Evolutionary conservation across 768 basidiomycete genomes (phyloP).

Genomic region (Suillus americanus): DNA sequence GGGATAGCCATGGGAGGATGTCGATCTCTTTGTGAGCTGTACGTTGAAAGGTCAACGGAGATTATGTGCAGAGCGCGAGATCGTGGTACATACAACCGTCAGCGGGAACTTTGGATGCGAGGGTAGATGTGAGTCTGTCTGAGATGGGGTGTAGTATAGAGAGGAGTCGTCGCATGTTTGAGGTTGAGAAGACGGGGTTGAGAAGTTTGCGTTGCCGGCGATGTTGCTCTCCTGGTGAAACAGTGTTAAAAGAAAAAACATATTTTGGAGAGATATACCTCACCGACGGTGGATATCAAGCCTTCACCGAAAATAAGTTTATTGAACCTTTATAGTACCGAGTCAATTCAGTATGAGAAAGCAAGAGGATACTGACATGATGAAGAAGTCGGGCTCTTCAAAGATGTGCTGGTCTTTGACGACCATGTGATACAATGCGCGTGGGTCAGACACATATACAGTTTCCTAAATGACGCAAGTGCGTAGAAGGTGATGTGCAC

Average conservation of each 20-base stretch:
- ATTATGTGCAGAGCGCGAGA: background rate
- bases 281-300: background rate
- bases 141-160: slow-evolving; percentile 34
- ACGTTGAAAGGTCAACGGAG: background rate
- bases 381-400: slow-evolving; percentile 45
- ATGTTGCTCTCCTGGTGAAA: slow-evolving; percentile 38
- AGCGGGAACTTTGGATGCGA: slow-evolving; percentile 19
- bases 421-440: slow-evolving; percentile 48
- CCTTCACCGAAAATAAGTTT: slow-evolving; percentile 6
- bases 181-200: slow-evolving; percentile 43
- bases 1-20: slow-evolving; percentile 35
- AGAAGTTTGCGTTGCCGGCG: slow-evolving; percentile 43
- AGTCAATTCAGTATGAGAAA: background rate
- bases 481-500: background rate
- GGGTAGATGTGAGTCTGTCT: slow-evolving; percentile 19
- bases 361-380: slow-evolving; percentile 35
- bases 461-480: slow-evolving; percentile 26
- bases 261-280: background rate
- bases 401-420: slow-evolving; percentile 49
- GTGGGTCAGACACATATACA: slow-evolving; percentile 50
- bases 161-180: slow-evolving; percentile 36
- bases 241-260: slow-evolving; percentile 3
- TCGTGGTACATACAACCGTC: slow-evolving; percentile 29
- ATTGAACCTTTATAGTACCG: slow-evolving; percentile 1
- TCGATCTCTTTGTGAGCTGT: slow-evolving; percentile 21